Evolutionary conservation across 2,329 filamentous ascomycete species (phyloP), one percentile per base, ranked within the genome.

Genomic region (Epichloe bromicola): DNA sequence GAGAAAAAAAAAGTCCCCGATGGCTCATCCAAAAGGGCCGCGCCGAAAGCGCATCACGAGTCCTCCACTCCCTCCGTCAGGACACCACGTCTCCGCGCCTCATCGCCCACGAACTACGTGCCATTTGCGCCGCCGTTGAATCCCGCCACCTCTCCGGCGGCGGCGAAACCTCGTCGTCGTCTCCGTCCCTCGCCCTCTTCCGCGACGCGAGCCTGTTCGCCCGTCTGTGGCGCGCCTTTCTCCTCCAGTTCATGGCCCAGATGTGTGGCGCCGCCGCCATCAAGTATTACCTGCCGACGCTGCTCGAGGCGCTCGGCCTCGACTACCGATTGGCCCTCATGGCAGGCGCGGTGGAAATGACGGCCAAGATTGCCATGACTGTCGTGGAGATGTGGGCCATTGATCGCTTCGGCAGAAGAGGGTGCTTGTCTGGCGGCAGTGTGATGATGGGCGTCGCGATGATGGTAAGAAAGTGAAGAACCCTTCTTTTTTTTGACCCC

Each of bases 191-290:
- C n/a, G 68, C 67, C 7, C 67, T 80, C 1, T 76, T 80, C 60
- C 69, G 66, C 4, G 65, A 78, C 33, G 61, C 64, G 14, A 63
- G 68, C 12, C 63, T 80, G 1, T 74, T 74, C 57, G 67, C 71
- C 14, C 69, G 78, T 0, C 65, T 81, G 14, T 80, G 78, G 78
- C 70, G 77, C 17, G 75, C 76, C 1, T 70, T 74, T 0, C 63
- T 79, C 1, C 66, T 80, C 5, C 76, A 80, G 59, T 80, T 80
- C 61, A 75, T 80, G 73, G 74, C 75, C 0, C 75, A 79, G 56
- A 76, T 80, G 73, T 79, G 75, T 55, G 77, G 78, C 19, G 75
- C 76, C 14, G 75, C 76, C 0, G 76, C 75, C 3, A 79, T 80
- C 68, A 80, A 80, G 57, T 80, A 80, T 56, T 80, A 80, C 56